These are phyloP conservation scores for Boechera stricta DNA, from an alignment of 345 rosid species.

Conservation along the genomic window DNA sequence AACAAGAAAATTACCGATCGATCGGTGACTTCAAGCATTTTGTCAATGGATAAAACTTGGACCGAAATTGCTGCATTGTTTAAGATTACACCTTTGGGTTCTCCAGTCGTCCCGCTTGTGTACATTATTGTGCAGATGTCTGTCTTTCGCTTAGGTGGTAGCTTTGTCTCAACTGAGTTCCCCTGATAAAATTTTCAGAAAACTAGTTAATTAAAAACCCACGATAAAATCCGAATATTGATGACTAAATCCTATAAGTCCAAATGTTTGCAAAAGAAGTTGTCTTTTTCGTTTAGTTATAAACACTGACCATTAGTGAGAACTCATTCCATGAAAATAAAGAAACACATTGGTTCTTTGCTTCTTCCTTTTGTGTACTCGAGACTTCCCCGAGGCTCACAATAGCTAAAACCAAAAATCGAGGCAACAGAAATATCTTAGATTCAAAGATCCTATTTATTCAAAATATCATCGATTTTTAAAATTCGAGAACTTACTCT, in stretches of 20 bases:
- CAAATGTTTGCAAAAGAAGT: not conserved
- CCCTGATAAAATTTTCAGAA: constrained; percentile 51
- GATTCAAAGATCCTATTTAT: not conserved
- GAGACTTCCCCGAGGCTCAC: constrained; percentile 75
- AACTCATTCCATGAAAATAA: constrained; percentile 89
- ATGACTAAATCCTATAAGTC: not conserved
- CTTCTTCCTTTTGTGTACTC: constrained; percentile 68
- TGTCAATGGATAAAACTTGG: constrained; percentile 83
- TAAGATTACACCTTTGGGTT: constrained; percentile 90
- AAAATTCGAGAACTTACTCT: constrained; percentile 55
- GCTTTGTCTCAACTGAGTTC: constrained; percentile 56
- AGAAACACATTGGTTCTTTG: constrained; percentile 69
- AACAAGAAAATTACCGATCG: constrained; percentile 52
- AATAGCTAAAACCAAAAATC: constrained; percentile 55
- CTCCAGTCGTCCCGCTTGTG: constrained; percentile 98
- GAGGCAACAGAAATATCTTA: not conserved
- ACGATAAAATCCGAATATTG: not conserved
- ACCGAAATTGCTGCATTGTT: constrained; percentile 66
- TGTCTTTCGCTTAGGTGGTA: constrained; percentile 69
- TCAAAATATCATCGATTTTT: not conserved
- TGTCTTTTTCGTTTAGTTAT: not conserved
- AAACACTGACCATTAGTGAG: constrained; percentile 57
- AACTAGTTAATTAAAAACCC: not conserved
- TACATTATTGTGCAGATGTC: constrained; percentile 93
- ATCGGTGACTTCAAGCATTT: constrained; percentile 62